A percentile compares a stretch with the other conserved stretches of the same genome.
Evolutionary conservation across 768 basidiomycete species (phyloP).

Genomic region (Tephrocybe sp.): DNA sequence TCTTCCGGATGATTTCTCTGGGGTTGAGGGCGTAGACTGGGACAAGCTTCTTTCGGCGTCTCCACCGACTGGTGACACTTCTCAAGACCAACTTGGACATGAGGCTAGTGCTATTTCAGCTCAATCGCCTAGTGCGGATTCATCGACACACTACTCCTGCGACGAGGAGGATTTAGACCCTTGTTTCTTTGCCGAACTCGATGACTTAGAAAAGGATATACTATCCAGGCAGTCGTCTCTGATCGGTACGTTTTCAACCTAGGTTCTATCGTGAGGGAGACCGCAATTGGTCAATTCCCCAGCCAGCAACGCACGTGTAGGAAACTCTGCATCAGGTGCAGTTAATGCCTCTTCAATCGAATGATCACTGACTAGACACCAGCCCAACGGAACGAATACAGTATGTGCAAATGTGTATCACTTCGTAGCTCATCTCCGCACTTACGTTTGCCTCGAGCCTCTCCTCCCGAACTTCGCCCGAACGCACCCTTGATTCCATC

Average conservation of each 20-base stretch:
- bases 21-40: constrained; percentile 51
- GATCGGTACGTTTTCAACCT: constrained; percentile 6
- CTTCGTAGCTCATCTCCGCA: constrained; percentile 3
- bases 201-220: constrained; percentile 42
- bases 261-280: neutral
- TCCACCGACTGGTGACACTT: constrained; percentile 16
- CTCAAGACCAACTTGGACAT: constrained; percentile 20
- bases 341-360: neutral
- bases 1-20: constrained; percentile 53
- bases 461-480: constrained; percentile 4
- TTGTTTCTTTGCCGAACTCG: constrained; percentile 41
- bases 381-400: neutral
- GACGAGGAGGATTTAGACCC: constrained; percentile 35
- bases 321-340: constrained; percentile 6
- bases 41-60: constrained; percentile 28
- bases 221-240: neutral
- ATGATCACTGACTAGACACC: neutral
- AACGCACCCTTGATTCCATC: neutral
- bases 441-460: constrained; percentile 16
- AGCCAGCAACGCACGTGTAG: neutral
- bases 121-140: constrained; percentile 16
- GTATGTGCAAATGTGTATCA: constrained; percentile 10
- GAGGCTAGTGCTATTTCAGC: constrained; percentile 3
- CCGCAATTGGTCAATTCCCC: neutral
- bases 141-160: constrained; percentile 24